These are phyloP conservation scores for Fusarium brevicatenulatum DNA, from an alignment of 2,329 filamentous ascomycete species.

Conservation along the genomic window DNA sequence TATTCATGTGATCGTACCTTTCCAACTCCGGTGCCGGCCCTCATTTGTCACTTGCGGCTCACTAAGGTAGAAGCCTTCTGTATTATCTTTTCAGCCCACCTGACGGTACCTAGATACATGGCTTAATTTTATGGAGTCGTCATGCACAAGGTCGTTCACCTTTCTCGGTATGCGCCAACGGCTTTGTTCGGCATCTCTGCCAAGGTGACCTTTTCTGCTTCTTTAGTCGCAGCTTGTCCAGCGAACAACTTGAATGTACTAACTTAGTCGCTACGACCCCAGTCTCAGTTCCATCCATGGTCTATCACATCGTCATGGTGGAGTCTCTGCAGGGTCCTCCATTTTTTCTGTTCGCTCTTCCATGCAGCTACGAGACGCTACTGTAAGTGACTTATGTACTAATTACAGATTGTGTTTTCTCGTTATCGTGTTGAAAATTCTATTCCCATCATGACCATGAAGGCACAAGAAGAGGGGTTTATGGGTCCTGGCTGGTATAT, in stretches of 20 bases:
- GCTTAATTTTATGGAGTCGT: slow-evolving; percentile 7
- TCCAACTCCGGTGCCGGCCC: slow-evolving; percentile 20
- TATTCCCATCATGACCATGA: slow-evolving; percentile 14
- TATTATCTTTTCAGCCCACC: slow-evolving; percentile 20
- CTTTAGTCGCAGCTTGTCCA: not conserved
- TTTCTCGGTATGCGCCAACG: not conserved
- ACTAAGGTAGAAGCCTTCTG: slow-evolving; percentile 7
- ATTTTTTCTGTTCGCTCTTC: slow-evolving; percentile 25
- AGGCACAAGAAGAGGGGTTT: slow-evolving; percentile 8
- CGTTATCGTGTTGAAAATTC: slow-evolving; percentile 21
- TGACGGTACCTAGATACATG: slow-evolving; percentile 15
- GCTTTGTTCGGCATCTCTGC: slow-evolving; percentile 1
- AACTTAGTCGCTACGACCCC: not conserved
- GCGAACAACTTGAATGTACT: slow-evolving; percentile 1
- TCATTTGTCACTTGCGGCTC: slow-evolving; percentile 12
- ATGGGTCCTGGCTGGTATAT: slow-evolving; percentile 6
- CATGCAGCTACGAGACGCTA: slow-evolving; percentile 23
- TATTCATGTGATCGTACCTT: slow-evolving; percentile 30
- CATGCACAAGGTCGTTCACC: not conserved
- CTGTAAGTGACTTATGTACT: slow-evolving; percentile 15
- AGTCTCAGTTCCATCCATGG: slow-evolving; percentile 1
- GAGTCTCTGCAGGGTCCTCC: slow-evolving; percentile 37
- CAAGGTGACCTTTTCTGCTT: not conserved
- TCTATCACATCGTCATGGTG: slow-evolving; percentile 35
- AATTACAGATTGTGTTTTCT: slow-evolving; percentile 25